Evolutionary conservation across 176 grass and related monocot genomes (phyloP).

Genomic region (Avena sativa): DNA sequence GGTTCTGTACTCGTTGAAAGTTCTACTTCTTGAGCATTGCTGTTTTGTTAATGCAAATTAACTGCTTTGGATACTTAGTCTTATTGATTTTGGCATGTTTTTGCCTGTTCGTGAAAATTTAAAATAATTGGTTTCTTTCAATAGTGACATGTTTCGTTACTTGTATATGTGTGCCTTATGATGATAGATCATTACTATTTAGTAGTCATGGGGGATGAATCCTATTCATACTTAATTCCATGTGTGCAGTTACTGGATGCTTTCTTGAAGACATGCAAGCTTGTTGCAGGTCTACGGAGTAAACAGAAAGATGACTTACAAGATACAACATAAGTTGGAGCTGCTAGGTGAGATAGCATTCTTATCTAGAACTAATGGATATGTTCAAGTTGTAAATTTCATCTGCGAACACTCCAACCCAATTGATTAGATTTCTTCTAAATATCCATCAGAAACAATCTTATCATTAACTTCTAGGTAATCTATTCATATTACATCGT

Average conservation of each 20-base stretch:
- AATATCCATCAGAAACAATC: background rate
- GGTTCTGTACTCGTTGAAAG: conserved; percentile 11
- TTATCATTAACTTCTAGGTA: conserved; percentile 24
- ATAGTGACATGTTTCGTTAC: background rate
- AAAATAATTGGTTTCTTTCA: background rate
- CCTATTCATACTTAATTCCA: conserved; percentile 30
- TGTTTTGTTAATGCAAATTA: conserved; percentile 28
- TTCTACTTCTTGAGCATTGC: conserved; percentile 3
- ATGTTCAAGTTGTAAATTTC: conserved; percentile 23
- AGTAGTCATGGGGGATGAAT: conserved; percentile 5
- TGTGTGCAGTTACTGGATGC: conserved; percentile 73
- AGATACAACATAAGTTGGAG: conserved; percentile 46
- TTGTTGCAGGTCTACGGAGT: conserved; percentile 69
- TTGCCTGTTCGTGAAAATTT: conserved; percentile 20
- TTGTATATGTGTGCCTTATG: background rate
- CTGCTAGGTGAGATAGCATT: conserved; percentile 39
- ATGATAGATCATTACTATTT: conserved; percentile 17
- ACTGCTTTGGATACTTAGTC: background rate
- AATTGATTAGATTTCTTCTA: conserved; percentile 26
- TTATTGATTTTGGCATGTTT: conserved; percentile 15
- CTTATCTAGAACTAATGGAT: conserved; percentile 12
- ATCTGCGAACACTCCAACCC: background rate
- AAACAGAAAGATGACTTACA: conserved; percentile 56
- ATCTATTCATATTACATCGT: background rate
- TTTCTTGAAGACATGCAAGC: conserved; percentile 89